These are phyloP conservation scores for Thalassia testudinum DNA, from an alignment of 116 monocot species.

Conservation along the genomic window DNA sequence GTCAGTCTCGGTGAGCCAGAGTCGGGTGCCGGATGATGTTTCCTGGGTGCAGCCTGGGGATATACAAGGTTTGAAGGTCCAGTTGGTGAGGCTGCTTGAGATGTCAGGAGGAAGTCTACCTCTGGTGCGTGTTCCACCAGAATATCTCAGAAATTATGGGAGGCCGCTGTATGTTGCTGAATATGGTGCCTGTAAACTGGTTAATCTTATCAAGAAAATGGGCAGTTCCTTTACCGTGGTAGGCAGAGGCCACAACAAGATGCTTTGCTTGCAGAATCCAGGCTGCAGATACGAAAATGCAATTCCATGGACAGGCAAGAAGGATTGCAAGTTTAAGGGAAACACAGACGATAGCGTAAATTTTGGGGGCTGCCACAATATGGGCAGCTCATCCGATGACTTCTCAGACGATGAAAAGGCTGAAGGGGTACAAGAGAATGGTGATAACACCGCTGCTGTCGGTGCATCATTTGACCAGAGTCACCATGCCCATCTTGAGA, in stretches of 20 bases:
- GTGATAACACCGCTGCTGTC: conserved; percentile 4
- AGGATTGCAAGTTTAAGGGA: conserved; percentile 24
- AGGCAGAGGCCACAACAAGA: conserved; percentile 47
- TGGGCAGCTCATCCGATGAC: conserved; percentile 57
- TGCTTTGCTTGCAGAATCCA: conserved; percentile 33
- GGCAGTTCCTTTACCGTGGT: conserved; percentile 33
- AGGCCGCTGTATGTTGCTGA: conserved; percentile 53
- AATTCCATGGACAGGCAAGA: conserved; percentile 14
- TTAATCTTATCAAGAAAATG: conserved; percentile 58
- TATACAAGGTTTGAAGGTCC: conserved; percentile 60
- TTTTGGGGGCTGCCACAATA: conserved; percentile 12
- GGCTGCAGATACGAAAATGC: conserved; percentile 21
- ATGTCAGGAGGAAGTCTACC: conserved; percentile 59
- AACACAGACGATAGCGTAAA: conserved; percentile 13
- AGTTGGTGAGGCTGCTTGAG: conserved; percentile 46
- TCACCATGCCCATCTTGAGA: conserved; percentile 13
- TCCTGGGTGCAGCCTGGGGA: conserved; percentile 67
- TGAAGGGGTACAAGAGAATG: conserved; percentile 18
- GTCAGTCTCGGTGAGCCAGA: conserved; percentile 11
- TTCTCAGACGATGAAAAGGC: conserved; percentile 33
- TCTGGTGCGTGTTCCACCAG: conserved; percentile 48
- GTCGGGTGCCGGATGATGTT: conserved; percentile 11
- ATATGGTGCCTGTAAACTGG: conserved; percentile 66
- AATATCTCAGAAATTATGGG: conserved; percentile 59
- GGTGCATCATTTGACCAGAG: conserved; percentile 10